Percentiles rank a stretch among this genome's conserved stretches.
Conservation (phyloP, 768 basidiomycete species). For the Auricularia sp. region DNA sequence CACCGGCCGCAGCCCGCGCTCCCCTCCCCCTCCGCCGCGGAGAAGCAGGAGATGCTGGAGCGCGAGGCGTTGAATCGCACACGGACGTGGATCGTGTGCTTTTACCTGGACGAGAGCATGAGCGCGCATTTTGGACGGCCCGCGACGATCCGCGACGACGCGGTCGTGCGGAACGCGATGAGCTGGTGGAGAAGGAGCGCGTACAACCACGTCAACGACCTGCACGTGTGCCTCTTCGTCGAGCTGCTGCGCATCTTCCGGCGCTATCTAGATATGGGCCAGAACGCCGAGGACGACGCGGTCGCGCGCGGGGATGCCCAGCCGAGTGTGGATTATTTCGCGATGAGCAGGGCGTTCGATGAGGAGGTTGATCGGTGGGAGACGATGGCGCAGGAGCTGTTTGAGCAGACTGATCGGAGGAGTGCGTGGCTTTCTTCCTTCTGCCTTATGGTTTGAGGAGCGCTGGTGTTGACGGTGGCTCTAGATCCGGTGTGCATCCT, state of each 20-base stretch:
- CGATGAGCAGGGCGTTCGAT: slow-evolving; percentile 5
- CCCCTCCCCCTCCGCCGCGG: slow-evolving; percentile 26
- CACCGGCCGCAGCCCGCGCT: slow-evolving; percentile 29
- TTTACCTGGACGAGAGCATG: slow-evolving; percentile 63
- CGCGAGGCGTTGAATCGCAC: slow-evolving; percentile 61
- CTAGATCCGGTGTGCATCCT: background rate
- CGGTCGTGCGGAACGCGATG: slow-evolving; percentile 24
- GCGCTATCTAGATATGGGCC: slow-evolving; percentile 27
- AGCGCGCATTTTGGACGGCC: slow-evolving; percentile 71
- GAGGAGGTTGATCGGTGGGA: background rate
- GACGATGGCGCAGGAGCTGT: background rate
- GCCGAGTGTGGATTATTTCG: background rate
- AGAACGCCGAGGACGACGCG: slow-evolving; percentile 3
- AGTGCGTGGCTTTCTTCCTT: slow-evolving; percentile 10
- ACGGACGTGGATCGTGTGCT: slow-evolving; percentile 68
- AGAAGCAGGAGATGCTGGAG: slow-evolving; percentile 35
- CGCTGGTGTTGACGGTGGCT: background rate
- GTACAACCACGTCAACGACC: slow-evolving; percentile 19
- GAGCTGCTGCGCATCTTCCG: slow-evolving; percentile 42
- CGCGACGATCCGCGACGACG: slow-evolving; percentile 58
- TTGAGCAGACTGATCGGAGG: slow-evolving; percentile 1
- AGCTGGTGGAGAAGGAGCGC: slow-evolving; percentile 12
- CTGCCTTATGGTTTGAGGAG: slow-evolving; percentile 7
- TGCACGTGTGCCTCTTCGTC: slow-evolving; percentile 39
- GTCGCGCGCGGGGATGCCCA: too few relatives aligned